Evolutionary conservation across 2,329 filamentous ascomycete species (phyloP).

Genomic region (Neonectria sp.): DNA sequence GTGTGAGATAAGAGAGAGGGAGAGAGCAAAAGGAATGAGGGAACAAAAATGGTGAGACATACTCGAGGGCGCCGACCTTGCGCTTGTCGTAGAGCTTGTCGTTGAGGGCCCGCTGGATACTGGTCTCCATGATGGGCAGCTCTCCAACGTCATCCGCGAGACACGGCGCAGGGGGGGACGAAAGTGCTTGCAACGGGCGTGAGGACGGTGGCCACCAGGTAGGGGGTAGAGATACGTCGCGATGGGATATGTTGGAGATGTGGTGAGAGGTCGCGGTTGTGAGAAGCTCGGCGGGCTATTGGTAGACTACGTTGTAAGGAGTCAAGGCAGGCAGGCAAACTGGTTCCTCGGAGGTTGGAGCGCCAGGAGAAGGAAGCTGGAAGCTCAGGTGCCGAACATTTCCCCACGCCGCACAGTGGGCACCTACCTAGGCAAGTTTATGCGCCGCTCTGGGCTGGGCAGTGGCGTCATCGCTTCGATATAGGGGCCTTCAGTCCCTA

Average conservation of each 20-base stretch:
- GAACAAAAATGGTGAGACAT: conserved; percentile 57
- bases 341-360: conserved; percentile 5
- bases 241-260: conserved; percentile 8
- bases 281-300: not conserved
- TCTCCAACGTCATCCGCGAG: conserved; percentile 42
- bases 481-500: not conserved
- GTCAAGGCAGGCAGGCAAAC: not conserved
- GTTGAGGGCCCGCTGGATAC: conserved; percentile 91
- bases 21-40: not conserved
- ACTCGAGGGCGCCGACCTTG: conserved; percentile 97
- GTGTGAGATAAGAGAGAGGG: not conserved
- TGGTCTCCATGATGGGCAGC: conserved; percentile 79
- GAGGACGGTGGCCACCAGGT: not conserved
- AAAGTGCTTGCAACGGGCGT: conserved; percentile 1
- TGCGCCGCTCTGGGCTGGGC: not conserved
- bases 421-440: not conserved
- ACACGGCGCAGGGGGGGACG: conserved; percentile 27
- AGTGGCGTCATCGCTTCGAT: conserved; percentile 3
- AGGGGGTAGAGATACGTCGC: not conserved
- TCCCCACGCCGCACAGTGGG: not conserved
- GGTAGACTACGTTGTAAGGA: conserved; percentile 1
- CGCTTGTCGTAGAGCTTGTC: conserved; percentile 99
- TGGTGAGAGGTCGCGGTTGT: not conserved
- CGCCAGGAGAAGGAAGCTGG: not conserved
- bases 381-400: not conserved